phyloP scores from a whole-genome alignment of 179 eudicot species.

The Silene noctiflora region DNA sequence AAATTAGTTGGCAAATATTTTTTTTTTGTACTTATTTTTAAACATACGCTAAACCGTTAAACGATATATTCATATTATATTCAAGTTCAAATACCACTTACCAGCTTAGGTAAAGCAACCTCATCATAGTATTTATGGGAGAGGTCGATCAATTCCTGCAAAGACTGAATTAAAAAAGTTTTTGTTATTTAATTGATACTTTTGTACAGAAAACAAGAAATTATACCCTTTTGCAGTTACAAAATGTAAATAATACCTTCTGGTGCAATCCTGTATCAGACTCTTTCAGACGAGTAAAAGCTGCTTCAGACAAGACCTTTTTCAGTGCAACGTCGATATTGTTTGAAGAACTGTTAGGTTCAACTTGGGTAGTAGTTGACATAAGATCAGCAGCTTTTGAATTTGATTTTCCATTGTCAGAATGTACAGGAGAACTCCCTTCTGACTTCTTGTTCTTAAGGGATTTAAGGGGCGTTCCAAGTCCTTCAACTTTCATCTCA shows the following conservation, averaged over 20 bases:
- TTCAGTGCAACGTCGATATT: slow-evolving; percentile 63
- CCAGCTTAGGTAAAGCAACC: slow-evolving; percentile 98
- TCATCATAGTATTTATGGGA: slow-evolving; percentile 90
- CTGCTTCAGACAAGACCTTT: slow-evolving; percentile 72
- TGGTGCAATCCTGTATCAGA: slow-evolving; percentile 90
- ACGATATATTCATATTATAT: background rate
- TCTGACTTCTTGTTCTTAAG: slow-evolving; percentile 77
- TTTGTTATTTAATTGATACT: slow-evolving; percentile 6
- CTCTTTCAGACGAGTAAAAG: slow-evolving; percentile 77
- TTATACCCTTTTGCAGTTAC: background rate
- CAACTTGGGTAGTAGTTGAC: slow-evolving; percentile 37
- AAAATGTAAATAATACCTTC: slow-evolving; percentile 52
- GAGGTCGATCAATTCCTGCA: slow-evolving; percentile 77
- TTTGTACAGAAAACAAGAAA: background rate
- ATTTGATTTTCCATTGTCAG: slow-evolving; percentile 39
- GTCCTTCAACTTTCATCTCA: slow-evolving; percentile 94
- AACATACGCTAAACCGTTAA: background rate
- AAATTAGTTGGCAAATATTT: background rate
- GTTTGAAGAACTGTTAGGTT: slow-evolving; percentile 34
- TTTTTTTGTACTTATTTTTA: background rate
- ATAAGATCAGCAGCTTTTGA: slow-evolving; percentile 36
- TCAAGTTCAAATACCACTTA: slow-evolving; percentile 34
- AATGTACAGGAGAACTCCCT: slow-evolving; percentile 35
- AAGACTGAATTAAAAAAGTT: slow-evolving; percentile 49
- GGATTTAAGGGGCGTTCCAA: slow-evolving; percentile 86